Evolutionary conservation across 2,329 filamentous ascomycete genomes (phyloP).

Genomic region (Parastagonospora nodorum): DNA sequence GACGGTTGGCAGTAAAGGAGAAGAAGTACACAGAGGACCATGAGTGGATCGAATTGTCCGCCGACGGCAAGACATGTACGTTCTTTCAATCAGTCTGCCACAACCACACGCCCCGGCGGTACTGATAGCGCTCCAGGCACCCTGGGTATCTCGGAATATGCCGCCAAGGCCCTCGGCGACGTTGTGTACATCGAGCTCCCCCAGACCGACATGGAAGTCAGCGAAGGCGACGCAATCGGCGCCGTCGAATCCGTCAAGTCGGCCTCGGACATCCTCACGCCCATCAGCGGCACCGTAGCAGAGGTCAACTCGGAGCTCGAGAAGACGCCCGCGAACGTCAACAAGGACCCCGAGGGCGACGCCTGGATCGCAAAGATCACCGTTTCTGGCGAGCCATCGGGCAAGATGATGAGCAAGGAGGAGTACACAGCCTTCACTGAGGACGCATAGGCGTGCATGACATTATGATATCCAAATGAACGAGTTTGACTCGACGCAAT

Average conservation of each 20-base stretch:
- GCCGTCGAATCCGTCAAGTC: slow-evolving; percentile 98
- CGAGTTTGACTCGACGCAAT: neutral
- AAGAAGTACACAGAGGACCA: slow-evolving; percentile 97
- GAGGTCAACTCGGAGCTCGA: slow-evolving; percentile 77
- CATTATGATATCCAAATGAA: neutral
- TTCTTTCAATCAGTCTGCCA: slow-evolving; percentile 1
- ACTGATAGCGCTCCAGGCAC: slow-evolving; percentile 54
- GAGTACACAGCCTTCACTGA: slow-evolving; percentile 79
- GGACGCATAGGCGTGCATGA: slow-evolving; percentile 37
- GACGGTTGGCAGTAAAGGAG: slow-evolving; percentile 56
- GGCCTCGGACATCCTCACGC: slow-evolving; percentile 95
- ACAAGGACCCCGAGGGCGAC: slow-evolving; percentile 85
- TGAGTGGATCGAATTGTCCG: slow-evolving; percentile 93
- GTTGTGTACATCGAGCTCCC: slow-evolving; percentile 98
- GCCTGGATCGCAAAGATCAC: slow-evolving; percentile 93
- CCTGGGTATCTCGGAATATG: slow-evolving; percentile 87
- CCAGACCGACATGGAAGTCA: slow-evolving; percentile 68
- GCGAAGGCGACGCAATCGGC: slow-evolving; percentile 81
- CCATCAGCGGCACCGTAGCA: slow-evolving; percentile 76
- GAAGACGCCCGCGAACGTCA: slow-evolving; percentile 85
- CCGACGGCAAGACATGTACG: slow-evolving; percentile 78
- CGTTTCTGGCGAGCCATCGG: slow-evolving; percentile 68
- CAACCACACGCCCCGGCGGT: slow-evolving; percentile 1
- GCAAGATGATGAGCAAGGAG: slow-evolving; percentile 72
- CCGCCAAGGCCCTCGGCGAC: slow-evolving; percentile 89